Conservation (phyloP, 371 early-diverging fungal species). For the Haplosporangium sp. region DNA sequence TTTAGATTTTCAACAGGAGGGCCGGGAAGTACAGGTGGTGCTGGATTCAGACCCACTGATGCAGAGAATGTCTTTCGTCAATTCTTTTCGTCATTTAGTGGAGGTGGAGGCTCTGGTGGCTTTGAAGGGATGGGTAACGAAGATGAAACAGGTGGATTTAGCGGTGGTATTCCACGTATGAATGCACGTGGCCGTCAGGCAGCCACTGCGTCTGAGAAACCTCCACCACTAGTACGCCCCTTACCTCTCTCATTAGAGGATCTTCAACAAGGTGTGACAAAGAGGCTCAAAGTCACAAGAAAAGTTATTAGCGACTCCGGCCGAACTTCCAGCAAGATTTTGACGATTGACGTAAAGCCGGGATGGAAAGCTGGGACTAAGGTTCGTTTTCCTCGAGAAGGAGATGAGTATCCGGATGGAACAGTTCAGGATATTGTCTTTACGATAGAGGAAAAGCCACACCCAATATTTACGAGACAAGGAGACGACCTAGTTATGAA, state of each 20-base stretch:
- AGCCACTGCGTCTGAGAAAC: slow-evolving; percentile 50
- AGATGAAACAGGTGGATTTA: slow-evolving; percentile 55
- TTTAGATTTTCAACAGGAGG: slow-evolving; percentile 69
- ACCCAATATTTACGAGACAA: slow-evolving; percentile 86
- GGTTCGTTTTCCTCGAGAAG: slow-evolving; percentile 92
- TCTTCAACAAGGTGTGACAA: slow-evolving; percentile 90
- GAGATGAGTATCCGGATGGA: slow-evolving; percentile 90
- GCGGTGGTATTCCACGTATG: slow-evolving; percentile 53
- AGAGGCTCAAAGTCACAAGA: slow-evolving; percentile 94
- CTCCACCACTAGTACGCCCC: slow-evolving; percentile 72
- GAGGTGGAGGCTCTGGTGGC: slow-evolving; percentile 62
- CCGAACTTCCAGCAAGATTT: slow-evolving; percentile 80
- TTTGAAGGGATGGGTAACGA: slow-evolving; percentile 15
- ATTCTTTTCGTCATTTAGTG: slow-evolving; percentile 83
- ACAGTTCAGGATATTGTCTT: slow-evolving; percentile 92
- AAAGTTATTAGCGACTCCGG: slow-evolving; percentile 65
- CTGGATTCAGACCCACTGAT: slow-evolving; percentile 79
- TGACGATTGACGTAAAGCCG: slow-evolving; percentile 91
- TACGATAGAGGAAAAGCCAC: slow-evolving; percentile 94
- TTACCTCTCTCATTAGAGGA: slow-evolving; percentile 92
- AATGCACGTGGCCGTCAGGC: slow-evolving; percentile 22
- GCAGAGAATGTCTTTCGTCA: slow-evolving; percentile 93
- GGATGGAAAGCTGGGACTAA: slow-evolving; percentile 99
- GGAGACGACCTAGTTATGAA: slow-evolving; percentile 85
- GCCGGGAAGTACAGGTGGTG: slow-evolving; percentile 62